Evolutionary conservation across 768 basidiomycete species (phyloP).

Genomic region (Tricholoma flavovirens): DNA sequence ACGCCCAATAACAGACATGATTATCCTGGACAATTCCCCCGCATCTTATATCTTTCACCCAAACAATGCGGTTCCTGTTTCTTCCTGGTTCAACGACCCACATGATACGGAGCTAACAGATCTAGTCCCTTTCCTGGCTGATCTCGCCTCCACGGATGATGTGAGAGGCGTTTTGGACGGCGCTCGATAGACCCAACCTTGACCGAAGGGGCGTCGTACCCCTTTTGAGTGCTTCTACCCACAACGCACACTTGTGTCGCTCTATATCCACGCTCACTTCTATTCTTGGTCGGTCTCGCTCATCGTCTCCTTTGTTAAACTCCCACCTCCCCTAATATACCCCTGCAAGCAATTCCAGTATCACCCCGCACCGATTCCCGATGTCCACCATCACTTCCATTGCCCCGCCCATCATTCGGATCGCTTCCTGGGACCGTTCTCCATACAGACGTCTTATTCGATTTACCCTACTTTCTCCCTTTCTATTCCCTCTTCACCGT

Average conservation of each 20-base stretch:
- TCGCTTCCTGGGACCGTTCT: not conserved
- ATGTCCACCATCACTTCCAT: constrained; percentile 3
- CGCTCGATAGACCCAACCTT: constrained; percentile 41
- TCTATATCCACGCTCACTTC: constrained; percentile 3
- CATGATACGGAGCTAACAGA: constrained; percentile 98
- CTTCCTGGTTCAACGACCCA: constrained; percentile 99
- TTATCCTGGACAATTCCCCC: constrained; percentile 98
- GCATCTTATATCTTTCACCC: constrained; percentile 99
- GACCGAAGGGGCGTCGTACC: constrained; percentile 4
- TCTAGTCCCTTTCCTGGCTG: constrained; percentile 88
- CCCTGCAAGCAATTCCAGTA: constrained; percentile 21
- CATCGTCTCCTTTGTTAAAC: constrained; percentile 17
- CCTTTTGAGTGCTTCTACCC: not conserved
- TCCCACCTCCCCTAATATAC: constrained; percentile 20
- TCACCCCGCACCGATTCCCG: constrained; percentile 10
- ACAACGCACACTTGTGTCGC: not conserved
- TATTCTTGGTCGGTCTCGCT: constrained; percentile 13
- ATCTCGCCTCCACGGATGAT: constrained; percentile 80
- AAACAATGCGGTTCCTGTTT: constrained; percentile 98
- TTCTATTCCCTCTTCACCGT: not conserved
- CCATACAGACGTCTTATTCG: not conserved
- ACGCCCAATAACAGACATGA: constrained; percentile 87
- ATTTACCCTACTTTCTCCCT: not conserved
- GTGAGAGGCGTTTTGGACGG: constrained; percentile 90
- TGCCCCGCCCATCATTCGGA: not conserved